Evolutionary conservation across 306 rosid species (phyloP).

Genomic region (Rosa lucieae): DNA sequence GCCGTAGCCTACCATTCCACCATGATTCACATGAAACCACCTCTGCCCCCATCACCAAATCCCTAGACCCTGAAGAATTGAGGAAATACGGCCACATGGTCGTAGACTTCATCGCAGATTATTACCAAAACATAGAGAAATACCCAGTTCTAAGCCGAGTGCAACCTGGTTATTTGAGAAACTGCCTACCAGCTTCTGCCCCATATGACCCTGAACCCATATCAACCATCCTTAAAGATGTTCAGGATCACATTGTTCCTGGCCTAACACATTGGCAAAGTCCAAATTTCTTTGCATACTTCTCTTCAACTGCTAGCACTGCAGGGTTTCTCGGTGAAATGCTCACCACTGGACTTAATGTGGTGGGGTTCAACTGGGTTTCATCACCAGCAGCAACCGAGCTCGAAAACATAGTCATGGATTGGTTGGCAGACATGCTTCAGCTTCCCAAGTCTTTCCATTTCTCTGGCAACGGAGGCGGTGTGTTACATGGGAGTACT

Average conservation of each 20-base stretch:
- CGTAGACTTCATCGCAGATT: neutral
- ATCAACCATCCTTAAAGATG: slow-evolving; percentile 27
- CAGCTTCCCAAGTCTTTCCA: slow-evolving; percentile 22
- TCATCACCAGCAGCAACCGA: slow-evolving; percentile 35
- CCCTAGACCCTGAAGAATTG: neutral
- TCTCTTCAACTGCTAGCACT: slow-evolving; percentile 5
- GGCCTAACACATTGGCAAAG: slow-evolving; percentile 37
- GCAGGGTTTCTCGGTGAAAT: slow-evolving; percentile 25
- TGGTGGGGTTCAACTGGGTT: slow-evolving; percentile 32
- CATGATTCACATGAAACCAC: neutral
- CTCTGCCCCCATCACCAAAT: neutral
- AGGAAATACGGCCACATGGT: neutral
- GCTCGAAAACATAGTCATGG: slow-evolving; percentile 26
- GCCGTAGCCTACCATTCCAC: neutral
- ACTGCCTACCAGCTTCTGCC: slow-evolving; percentile 1
- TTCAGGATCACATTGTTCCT: slow-evolving; percentile 16
- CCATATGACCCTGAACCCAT: slow-evolving; percentile 25
- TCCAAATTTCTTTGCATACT: slow-evolving; percentile 27
- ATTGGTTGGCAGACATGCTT: slow-evolving; percentile 38
- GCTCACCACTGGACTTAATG: slow-evolving; percentile 27
- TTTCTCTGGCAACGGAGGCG: slow-evolving; percentile 25
- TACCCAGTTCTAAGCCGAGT: slow-evolving; percentile 36
- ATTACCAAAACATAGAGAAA: slow-evolving; percentile 6
- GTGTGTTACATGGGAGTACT: slow-evolving; percentile 30
- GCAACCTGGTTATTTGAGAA: slow-evolving; percentile 22